Evolutionary conservation across 495 filamentous ascomycete genomes (phyloP).

Genomic region (Chlorociboria aeruginascens): DNA sequence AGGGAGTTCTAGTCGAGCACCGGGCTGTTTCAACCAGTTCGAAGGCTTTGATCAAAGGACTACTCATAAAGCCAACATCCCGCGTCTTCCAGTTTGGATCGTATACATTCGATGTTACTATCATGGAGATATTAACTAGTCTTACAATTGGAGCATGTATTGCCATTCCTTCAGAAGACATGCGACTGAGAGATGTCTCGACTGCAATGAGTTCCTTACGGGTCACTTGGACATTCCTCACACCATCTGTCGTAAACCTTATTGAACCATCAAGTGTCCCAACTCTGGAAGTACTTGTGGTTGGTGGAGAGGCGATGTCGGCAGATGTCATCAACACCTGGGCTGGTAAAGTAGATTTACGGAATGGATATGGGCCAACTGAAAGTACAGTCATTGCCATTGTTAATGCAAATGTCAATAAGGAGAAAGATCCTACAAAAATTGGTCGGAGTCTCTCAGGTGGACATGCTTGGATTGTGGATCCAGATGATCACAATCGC

Average conservation of each 20-base stretch:
- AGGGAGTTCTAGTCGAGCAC: slow-evolving; percentile 33
- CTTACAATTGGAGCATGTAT: slow-evolving; percentile 35
- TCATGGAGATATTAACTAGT: slow-evolving; percentile 54
- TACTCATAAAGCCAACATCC: slow-evolving; percentile 36
- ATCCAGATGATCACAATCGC: slow-evolving; percentile 35
- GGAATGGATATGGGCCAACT: slow-evolving; percentile 47
- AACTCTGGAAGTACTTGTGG: slow-evolving; percentile 32
- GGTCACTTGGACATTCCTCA: slow-evolving; percentile 19
- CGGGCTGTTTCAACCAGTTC: slow-evolving; percentile 26
- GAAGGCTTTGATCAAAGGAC: slow-evolving; percentile 33
- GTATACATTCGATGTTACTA: slow-evolving; percentile 56
- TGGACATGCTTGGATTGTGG: slow-evolving; percentile 41
- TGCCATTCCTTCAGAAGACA: slow-evolving; percentile 6
- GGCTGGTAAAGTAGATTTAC: slow-evolving; percentile 34
- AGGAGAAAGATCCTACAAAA: slow-evolving; percentile 9
- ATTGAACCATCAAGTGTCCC: slow-evolving; percentile 31
- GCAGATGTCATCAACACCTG: slow-evolving; percentile 41
- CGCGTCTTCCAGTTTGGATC: slow-evolving; percentile 57
- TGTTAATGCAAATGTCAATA: slow-evolving; percentile 27
- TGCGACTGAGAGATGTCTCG: slow-evolving; percentile 19
- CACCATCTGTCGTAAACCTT: slow-evolving; percentile 37
- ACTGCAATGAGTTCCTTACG: slow-evolving; percentile 20
- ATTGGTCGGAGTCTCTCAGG: slow-evolving; percentile 31
- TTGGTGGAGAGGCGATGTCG: slow-evolving; percentile 44
- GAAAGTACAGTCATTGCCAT: slow-evolving; percentile 12